These are phyloP conservation scores for Hydnomerulius pinastri DNA, from an alignment of 768 basidiomycete genomes.

Conservation along the genomic window DNA sequence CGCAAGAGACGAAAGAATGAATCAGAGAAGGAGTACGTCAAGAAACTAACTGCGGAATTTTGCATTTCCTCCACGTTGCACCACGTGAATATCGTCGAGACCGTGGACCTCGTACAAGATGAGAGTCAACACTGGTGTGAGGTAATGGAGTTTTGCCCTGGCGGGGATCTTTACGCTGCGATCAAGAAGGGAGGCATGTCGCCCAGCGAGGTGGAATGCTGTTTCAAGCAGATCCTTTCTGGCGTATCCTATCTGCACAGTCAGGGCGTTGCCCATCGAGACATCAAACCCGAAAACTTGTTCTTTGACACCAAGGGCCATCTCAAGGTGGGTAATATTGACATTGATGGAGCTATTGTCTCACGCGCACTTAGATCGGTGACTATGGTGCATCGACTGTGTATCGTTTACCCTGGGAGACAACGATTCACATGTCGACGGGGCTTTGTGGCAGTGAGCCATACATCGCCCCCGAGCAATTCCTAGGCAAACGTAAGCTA, in stretches of 20 bases:
- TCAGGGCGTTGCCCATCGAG: conserved; percentile 97
- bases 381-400: conserved; percentile 99
- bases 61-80: conserved; percentile 96
- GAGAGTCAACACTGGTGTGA: conserved; percentile 97
- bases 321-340: conserved; percentile 70
- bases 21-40: conserved; percentile 98
- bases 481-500: conserved; percentile 90
- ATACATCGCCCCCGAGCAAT: conserved; percentile 98
- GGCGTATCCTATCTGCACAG: conserved; percentile 91
- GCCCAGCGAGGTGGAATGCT: conserved; percentile 91
- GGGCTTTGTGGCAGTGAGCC: conserved; percentile 97
- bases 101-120: conserved; percentile 98
- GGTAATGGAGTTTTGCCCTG: conserved; percentile 99
- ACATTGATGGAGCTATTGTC: background rate
- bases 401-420: conserved; percentile 97
- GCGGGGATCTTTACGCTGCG: conserved; percentile 96
- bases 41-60: conserved; percentile 99
- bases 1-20: conserved; percentile 97
- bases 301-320: conserved; percentile 92
- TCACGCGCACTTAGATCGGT: conserved; percentile 67
- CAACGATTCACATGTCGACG: conserved; percentile 94
- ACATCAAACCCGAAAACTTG: conserved; percentile 97
- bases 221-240: conserved; percentile 92
- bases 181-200: conserved; percentile 98
- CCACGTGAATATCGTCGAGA: conserved; percentile 95